Evolutionary conservation across 106 monocot species (phyloP).

Genomic region (Apostasia ramifera): DNA sequence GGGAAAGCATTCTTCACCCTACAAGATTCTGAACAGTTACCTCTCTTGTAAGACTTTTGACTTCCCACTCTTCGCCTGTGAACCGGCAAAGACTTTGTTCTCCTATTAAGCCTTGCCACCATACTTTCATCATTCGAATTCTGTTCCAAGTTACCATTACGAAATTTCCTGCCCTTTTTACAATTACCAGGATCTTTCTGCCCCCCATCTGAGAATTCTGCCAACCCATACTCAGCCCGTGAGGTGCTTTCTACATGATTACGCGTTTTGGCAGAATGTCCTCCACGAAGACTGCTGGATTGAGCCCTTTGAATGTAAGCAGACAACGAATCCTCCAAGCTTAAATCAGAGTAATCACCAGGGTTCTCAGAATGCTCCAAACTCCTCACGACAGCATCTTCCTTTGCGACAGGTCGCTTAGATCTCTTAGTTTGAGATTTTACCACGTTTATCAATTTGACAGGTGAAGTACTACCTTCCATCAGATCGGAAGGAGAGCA

Average conservation of each 20-base stretch:
- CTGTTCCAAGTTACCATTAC: not conserved
- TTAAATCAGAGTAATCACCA: constrained; percentile 20
- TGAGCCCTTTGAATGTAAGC: constrained; percentile 28
- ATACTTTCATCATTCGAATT: not conserved
- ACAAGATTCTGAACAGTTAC: not conserved
- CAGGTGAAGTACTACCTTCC: not conserved
- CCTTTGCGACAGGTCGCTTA: constrained; percentile 5
- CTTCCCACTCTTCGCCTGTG: not conserved
- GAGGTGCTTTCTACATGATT: constrained; percentile 5
- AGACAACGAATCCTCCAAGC: constrained; percentile 34
- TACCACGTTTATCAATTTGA: not conserved
- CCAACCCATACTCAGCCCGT: constrained; percentile 1
- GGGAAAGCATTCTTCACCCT: not conserved
- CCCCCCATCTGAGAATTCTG: constrained; percentile 5
- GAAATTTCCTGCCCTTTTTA: constrained; percentile 16
- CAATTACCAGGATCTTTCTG: not conserved
- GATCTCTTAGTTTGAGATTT: not conserved
- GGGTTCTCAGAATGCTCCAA: constrained; percentile 2
- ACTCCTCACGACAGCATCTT: constrained; percentile 3
- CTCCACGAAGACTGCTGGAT: not conserved
- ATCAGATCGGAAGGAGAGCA: not conserved
- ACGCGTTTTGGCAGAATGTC: constrained; percentile 8
- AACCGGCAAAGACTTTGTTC: no score
- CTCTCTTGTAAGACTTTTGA: not conserved
- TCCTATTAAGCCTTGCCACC: no score